phyloP scores from a whole-genome alignment of 768 basidiomycete species.

The Tylopilus sp. region DNA sequence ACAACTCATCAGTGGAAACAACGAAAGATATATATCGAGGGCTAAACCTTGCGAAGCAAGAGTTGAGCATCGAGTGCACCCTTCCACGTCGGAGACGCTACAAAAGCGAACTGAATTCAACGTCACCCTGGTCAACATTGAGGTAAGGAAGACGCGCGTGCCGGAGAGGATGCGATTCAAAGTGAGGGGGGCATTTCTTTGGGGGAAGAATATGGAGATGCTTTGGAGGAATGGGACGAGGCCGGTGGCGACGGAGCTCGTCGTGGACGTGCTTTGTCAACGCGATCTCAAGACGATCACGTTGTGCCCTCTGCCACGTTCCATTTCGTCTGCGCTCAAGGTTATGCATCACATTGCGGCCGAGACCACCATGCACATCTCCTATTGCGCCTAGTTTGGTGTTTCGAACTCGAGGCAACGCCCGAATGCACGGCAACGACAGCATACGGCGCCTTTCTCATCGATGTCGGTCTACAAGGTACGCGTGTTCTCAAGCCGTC shows the following conservation, averaged over 20 bases:
- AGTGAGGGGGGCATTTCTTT: conserved; percentile 45
- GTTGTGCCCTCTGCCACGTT: conserved; percentile 58
- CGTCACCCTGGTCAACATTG: not conserved
- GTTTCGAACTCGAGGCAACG: conserved; percentile 64
- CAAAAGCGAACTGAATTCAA: conserved; percentile 5
- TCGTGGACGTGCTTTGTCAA: conserved; percentile 63
- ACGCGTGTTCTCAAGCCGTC: too few relatives aligned
- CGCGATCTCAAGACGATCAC: conserved; percentile 32
- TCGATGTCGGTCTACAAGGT: conserved; percentile 68
- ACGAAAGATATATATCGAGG: not conserved
- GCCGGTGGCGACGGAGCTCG: conserved; percentile 33
- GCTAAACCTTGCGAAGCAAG: conserved; percentile 52
- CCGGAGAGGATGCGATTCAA: too few relatives aligned
- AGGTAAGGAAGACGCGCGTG: too few relatives aligned
- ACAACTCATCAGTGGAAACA: conserved; percentile 5
- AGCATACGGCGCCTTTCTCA: conserved; percentile 84
- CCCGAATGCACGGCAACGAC: too few relatives aligned
- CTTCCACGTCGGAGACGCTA: conserved; percentile 49
- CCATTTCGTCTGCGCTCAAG: conserved; percentile 59
- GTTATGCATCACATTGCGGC: conserved; percentile 61
- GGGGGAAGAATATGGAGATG: conserved; percentile 62
- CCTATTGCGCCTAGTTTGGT: conserved; percentile 70
- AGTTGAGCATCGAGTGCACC: conserved; percentile 51
- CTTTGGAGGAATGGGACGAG: conserved; percentile 31
- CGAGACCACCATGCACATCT: conserved; percentile 71